Base-by-base conservation (phyloP, 441 rosid genomes). In the Euphorbia neoarborescens region DNA sequence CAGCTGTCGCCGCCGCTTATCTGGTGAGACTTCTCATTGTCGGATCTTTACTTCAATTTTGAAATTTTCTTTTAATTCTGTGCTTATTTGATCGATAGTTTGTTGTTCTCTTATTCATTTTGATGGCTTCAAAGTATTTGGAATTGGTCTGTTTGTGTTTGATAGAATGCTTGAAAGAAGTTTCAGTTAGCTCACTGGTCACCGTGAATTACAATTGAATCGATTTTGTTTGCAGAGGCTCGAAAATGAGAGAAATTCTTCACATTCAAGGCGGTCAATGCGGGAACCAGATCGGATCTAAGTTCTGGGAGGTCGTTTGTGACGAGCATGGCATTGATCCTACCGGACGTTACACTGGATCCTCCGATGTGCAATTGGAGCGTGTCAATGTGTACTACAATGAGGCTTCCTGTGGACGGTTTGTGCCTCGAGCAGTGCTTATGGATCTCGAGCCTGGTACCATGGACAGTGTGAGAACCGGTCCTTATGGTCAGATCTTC, bases 311-410 rank as follows among this genome's bases (percentile, higher is more conserved):
- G 66, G 71, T 73, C 2, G 76, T 73, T 46, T 73, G 76, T 24
- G 76, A 67, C 14, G 82, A 80, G 69, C 82, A 80, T 22, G 82
- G 82, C 42, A 76, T 80, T 32, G 82, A 80, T n/a, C 73, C 80
- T 2, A 76, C 82, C 22, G 80, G 82, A 67, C 66, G 73, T 20
- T 76, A 80, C 71, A 35, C 9, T 57, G 82, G 80, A 40, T 38
- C 80, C 60, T 76, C 82, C 15, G 80, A 80, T 53, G 68, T 80
- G 48, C 82, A 80, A 24, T 62, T 80, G 68, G 80, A 76, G 76
- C 78, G 82, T 13, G 80, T 80, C 25, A 80, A 80, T 73, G 82
- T 76, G 34, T 80, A 80, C 54, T 80, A 80, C 73, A 80, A 76
- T 2, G 82, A 80, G 73, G 80, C 82, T 38, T 73, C 82, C 0